A percentile compares a stretch with the other conserved stretches of the same genome.
phyloP scores from a whole-genome alignment of 306 rosid species.

The Cucurbita ficifolia region DNA sequence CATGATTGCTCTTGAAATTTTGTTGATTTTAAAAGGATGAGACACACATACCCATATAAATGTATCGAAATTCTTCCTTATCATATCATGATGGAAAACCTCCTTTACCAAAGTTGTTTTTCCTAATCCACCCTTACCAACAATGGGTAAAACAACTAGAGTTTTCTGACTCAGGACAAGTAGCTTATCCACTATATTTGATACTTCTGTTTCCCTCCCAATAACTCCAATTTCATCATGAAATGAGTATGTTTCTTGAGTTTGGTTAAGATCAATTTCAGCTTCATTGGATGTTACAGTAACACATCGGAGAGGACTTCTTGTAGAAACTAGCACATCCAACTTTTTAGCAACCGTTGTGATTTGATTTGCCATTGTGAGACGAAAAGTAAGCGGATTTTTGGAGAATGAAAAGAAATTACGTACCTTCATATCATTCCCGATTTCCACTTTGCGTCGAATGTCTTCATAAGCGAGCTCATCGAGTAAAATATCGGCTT shows the following conservation, averaged over 20 bases:
- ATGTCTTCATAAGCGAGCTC: not conserved
- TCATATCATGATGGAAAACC: not conserved
- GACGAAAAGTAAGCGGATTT: not conserved
- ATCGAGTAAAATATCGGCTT: not conserved
- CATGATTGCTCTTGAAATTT: not conserved
- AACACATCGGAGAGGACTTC: not conserved
- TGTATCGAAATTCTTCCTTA: not conserved
- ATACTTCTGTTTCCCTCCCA: not conserved
- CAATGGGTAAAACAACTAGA: not conserved
- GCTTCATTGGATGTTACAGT: not conserved
- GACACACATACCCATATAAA: conserved; percentile 13
- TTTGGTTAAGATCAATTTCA: not conserved
- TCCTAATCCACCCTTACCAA: not conserved
- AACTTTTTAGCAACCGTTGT: not conserved
- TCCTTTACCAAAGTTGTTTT: conserved; percentile 3
- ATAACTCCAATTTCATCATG: not conserved
- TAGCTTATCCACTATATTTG: not conserved
- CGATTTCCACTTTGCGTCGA: not conserved
- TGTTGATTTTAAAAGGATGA: not conserved
- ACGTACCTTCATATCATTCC: not conserved
- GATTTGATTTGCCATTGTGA: not conserved
- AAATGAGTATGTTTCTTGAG: not conserved
- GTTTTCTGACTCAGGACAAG: not conserved
- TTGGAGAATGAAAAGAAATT: not conserved
- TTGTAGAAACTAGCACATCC: not conserved